phyloP scores from a whole-genome alignment of 768 basidiomycete species.

The Panellus pusillus region DNA sequence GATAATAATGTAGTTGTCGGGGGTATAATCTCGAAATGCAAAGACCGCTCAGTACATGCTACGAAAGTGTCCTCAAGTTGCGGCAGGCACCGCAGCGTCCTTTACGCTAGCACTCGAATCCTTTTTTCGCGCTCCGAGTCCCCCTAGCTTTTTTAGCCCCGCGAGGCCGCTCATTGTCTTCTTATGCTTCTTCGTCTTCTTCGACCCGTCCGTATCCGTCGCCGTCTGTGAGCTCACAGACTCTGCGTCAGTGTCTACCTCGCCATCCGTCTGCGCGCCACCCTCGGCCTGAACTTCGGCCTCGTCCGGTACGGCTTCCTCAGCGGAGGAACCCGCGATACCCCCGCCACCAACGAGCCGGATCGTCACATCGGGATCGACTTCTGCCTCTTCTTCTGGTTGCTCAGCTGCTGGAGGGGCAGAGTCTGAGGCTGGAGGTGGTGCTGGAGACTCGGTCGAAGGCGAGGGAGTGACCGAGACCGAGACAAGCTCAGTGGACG shows the following conservation, averaged over 20 bases:
- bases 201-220: slow-evolving; percentile 21
- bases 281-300: slow-evolving; percentile 9
- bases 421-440: background rate
- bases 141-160: slow-evolving; percentile 51
- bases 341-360: slow-evolving; percentile 62
- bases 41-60: background rate
- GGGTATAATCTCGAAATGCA: background rate
- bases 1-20: background rate
- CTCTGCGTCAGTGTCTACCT: slow-evolving; percentile 33
- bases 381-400: slow-evolving; percentile 18
- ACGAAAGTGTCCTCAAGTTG: background rate
- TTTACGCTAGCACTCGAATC: slow-evolving; percentile 50
- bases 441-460: slow-evolving; percentile 2
- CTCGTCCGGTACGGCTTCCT: slow-evolving; percentile 24
- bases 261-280: slow-evolving; percentile 34
- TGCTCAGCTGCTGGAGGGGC: slow-evolving; percentile 1
- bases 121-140: slow-evolving; percentile 46
- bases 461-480: background rate
- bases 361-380: slow-evolving; percentile 45
- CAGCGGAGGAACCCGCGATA: slow-evolving; percentile 34
- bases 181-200: slow-evolving; percentile 38
- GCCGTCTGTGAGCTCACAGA: slow-evolving; percentile 33
- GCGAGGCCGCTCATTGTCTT: slow-evolving; percentile 61
- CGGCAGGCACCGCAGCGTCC: slow-evolving; percentile 27
- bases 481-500: slow-evolving; percentile 3